Evolutionary conservation across 2,329 filamentous ascomycete genomes (phyloP).

Genomic region (Xylaria arbuscula): DNA sequence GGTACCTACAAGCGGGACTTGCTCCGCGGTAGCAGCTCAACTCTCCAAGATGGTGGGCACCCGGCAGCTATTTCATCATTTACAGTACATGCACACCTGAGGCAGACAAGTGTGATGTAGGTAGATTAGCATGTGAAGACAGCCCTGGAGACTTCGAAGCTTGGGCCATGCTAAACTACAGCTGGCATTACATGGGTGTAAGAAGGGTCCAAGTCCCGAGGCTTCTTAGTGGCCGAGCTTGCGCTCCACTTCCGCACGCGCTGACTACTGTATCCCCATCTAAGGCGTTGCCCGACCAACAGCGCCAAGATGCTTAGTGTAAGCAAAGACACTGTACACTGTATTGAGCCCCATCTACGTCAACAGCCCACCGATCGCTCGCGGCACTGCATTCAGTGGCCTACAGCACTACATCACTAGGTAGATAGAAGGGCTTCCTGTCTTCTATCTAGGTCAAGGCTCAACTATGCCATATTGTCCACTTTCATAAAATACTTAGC

Average conservation of each 20-base stretch:
- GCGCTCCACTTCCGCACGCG: neutral
- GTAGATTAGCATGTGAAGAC: conserved; percentile 33
- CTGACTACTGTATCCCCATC: conserved; percentile 6
- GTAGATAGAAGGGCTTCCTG: neutral
- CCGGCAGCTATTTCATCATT: conserved; percentile 32
- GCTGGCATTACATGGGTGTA: neutral
- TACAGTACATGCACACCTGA: neutral
- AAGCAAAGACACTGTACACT: conserved; percentile 24
- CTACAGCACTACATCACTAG: neutral
- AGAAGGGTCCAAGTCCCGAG: neutral
- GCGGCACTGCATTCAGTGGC: conserved; percentile 9
- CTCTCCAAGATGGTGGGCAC: conserved; percentile 10
- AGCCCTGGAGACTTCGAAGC: conserved; percentile 20
- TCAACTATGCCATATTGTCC: neutral
- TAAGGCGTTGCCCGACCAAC: conserved; percentile 35
- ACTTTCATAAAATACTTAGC: neutral
- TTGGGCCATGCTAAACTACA: conserved; percentile 18
- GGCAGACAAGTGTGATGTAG: neutral
- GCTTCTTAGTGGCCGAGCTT: neutral
- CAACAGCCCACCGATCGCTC: conserved; percentile 16
- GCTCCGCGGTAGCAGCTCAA: conserved; percentile 5
- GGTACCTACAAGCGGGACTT: neutral
- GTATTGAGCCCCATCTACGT: conserved; percentile 15
- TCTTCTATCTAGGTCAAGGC: neutral
- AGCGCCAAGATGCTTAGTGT: neutral